Evolutionary conservation across 768 basidiomycete species (phyloP).

Genomic region (Boletus reticuloceps): DNA sequence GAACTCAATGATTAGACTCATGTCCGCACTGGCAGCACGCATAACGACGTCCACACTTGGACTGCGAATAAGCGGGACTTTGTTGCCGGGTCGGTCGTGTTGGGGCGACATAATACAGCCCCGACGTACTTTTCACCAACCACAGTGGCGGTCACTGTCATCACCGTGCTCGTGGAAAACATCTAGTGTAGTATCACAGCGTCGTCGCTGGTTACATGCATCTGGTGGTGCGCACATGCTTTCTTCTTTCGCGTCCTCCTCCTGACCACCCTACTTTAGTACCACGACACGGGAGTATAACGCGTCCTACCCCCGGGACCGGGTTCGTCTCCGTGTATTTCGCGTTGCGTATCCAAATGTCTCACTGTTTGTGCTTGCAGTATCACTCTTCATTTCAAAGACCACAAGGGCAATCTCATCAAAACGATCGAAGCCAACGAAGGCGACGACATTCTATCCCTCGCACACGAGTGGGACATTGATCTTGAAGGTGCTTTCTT

Average conservation of each 20-base stretch:
- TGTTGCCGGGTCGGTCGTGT: conserved; percentile 1
- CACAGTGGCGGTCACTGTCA: neutral
- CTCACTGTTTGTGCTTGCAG: conserved; percentile 38
- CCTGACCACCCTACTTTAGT: neutral
- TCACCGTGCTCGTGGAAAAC: neutral
- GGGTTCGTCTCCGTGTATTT: conserved; percentile 45
- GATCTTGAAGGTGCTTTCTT: conserved; percentile 81
- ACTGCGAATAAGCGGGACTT: neutral
- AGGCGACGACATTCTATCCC: conserved; percentile 86
- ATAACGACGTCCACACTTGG: conserved; percentile 4
- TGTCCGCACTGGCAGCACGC: conserved; percentile 6
- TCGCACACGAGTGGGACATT: conserved; percentile 94
- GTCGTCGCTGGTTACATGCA: conserved; percentile 9
- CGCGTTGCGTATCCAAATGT: neutral
- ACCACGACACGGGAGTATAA: conserved; percentile 48
- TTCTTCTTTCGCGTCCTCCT: neutral
- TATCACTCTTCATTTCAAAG: conserved; percentile 87
- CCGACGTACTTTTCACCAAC: conserved; percentile 14
- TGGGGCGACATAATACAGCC: neutral
- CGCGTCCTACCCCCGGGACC: conserved; percentile 64
- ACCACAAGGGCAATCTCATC: conserved; percentile 78
- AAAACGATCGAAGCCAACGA: conserved; percentile 91
- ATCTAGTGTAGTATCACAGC: neutral
- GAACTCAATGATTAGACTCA: too few species aligned
- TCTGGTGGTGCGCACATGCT: conserved; percentile 14